Evolutionary conservation across 345 rosid species (phyloP).

Genomic region (Eucalyptus cloeziana): DNA sequence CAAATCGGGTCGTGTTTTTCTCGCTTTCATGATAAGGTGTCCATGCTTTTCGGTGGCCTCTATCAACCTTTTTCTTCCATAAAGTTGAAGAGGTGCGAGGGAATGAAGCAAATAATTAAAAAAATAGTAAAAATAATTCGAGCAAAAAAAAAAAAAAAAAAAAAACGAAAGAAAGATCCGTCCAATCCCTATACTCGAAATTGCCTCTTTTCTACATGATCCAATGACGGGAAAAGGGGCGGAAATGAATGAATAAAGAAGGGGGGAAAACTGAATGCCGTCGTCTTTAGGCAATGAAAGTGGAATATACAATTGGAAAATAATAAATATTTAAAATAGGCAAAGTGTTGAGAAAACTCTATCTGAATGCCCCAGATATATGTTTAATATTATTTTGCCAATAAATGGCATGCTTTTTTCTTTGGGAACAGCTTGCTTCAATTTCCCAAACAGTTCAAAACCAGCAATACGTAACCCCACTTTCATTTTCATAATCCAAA

Average conservation of each 20-base stretch:
- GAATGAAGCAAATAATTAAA: constrained; percentile 5
- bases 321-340: not conserved
- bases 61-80: constrained; percentile 23
- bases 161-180: constrained; percentile 10
- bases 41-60: constrained; percentile 91
- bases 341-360: constrained; percentile 1
- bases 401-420: not conserved
- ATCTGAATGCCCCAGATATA: not conserved
- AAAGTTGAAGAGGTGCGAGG: not conserved
- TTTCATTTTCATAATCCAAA: not conserved
- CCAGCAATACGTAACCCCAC: not conserved
- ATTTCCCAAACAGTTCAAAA: constrained; percentile 6
- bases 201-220: constrained; percentile 9
- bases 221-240: not conserved
- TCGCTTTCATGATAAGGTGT: constrained; percentile 83
- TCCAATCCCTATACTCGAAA: constrained; percentile 72
- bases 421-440: constrained; percentile 6
- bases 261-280: constrained; percentile 16
- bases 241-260: constrained; percentile 6
- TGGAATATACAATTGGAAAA: not conserved
- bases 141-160: not conserved
- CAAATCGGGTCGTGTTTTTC: constrained; percentile 44
- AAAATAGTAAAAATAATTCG: not conserved
- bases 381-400: not conserved
- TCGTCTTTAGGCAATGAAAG: not conserved